These are phyloP conservation scores for Hypsizygus marmoreus DNA, from an alignment of 768 basidiomycete species.

Conservation along the genomic window DNA sequence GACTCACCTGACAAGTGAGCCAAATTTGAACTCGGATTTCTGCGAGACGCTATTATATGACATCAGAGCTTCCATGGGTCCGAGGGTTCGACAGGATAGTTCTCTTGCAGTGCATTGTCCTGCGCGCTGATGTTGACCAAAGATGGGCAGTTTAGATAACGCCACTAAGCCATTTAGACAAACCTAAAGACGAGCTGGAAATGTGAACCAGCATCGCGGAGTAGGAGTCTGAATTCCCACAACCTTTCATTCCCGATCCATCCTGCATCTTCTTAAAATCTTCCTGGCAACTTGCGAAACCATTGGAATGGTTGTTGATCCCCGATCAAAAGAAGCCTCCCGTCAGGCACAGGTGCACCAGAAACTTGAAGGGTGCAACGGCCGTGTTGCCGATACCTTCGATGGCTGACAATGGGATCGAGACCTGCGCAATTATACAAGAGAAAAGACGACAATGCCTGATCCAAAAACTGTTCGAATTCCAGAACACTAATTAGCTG, in stretches of 20 bases:
- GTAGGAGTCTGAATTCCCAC: constrained; percentile 21
- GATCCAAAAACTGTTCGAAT: constrained; percentile 13
- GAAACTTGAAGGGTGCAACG: constrained; percentile 27
- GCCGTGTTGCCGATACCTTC: constrained; percentile 30
- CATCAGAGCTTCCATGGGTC: constrained; percentile 14
- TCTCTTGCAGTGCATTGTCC: neutral
- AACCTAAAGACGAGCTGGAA: constrained; percentile 2
- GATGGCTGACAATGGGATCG: constrained; percentile 10
- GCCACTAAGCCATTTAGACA: constrained; percentile 41
- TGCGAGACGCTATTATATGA: constrained; percentile 3
- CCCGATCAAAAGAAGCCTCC: constrained; percentile 57
- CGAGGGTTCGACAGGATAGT: constrained; percentile 12
- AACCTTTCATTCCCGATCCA: constrained; percentile 7
- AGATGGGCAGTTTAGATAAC: constrained; percentile 11
- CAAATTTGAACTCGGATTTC: constrained; percentile 2
- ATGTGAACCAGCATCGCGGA: constrained; percentile 19
- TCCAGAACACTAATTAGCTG: too few relatives aligned
- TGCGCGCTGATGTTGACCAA: constrained; percentile 1
- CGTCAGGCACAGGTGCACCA: constrained; percentile 33
- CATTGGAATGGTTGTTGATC: constrained; percentile 53
- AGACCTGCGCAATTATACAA: constrained; percentile 8
- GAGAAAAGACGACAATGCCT: constrained; percentile 25
- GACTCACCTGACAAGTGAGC: neutral
- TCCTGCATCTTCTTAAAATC: constrained; percentile 13
- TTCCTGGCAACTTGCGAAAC: constrained; percentile 37